Percentiles rank a stretch among this genome's conserved stretches.
Evolutionary conservation across 805 yeast species (phyloP).

Genomic region (Candida suzukii): DNA sequence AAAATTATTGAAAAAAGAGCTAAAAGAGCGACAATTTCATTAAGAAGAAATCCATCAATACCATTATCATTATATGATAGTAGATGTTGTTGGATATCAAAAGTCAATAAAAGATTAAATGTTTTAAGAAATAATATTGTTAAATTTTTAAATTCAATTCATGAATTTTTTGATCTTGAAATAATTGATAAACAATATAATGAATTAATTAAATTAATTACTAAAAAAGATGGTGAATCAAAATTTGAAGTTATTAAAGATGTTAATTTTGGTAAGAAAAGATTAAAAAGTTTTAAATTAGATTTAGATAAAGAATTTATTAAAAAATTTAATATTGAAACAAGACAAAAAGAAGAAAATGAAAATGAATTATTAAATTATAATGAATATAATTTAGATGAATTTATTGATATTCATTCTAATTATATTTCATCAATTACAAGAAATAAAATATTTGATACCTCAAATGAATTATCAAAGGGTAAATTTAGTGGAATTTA

Average conservation of each 20-base stretch:
- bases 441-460: constrained; percentile 27
- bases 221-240: background rate
- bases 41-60: constrained; percentile 3
- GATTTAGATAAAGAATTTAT: constrained; percentile 6
- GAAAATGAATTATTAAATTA: constrained; percentile 21
- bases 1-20: constrained; percentile 8
- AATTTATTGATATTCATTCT: constrained; percentile 31
- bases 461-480: constrained; percentile 10
- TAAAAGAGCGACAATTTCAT: constrained; percentile 6
- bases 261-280: constrained; percentile 10
- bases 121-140: constrained; percentile 32
- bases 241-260: background rate
- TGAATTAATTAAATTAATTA: constrained; percentile 18
- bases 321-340: background rate
- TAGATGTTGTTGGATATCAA: constrained; percentile 15
- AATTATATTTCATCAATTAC: constrained; percentile 29
- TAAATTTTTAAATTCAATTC: constrained; percentile 34
- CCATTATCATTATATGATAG: constrained; percentile 9
- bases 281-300: constrained; percentile 7
- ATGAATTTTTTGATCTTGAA: constrained; percentile 36
- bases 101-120: constrained; percentile 24
- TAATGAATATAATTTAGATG: constrained; percentile 40
- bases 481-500: constrained; percentile 32
- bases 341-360: background rate
- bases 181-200: constrained; percentile 34